Conservation (phyloP, 768 basidiomycete genomes). For the Tulasnella sp. region DNA sequence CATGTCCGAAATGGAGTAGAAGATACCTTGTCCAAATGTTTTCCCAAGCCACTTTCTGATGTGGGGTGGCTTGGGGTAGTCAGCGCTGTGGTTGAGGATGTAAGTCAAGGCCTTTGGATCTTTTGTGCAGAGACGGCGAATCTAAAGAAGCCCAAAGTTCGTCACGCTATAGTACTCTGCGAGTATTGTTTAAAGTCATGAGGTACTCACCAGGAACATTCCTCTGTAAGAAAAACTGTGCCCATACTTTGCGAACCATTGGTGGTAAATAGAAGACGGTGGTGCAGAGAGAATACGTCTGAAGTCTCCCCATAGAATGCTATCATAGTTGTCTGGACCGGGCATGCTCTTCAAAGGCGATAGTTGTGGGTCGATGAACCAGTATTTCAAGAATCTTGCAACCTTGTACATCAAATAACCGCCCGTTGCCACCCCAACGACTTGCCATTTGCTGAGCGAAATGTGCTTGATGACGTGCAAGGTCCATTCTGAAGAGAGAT, state of each 20-base stretch:
- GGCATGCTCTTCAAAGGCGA: constrained; percentile 9
- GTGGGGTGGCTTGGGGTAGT: constrained; percentile 17
- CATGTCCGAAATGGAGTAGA: no score
- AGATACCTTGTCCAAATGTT: constrained; percentile 13
- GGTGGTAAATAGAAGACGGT: constrained; percentile 39
- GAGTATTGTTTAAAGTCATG: neutral
- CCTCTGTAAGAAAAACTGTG: constrained; percentile 44
- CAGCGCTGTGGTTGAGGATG: constrained; percentile 10
- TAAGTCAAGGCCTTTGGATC: constrained; percentile 18
- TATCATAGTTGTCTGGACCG: neutral
- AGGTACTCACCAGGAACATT: constrained; percentile 34
- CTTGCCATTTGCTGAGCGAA: neutral
- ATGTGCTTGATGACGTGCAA: neutral
- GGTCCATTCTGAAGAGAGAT: neutral
- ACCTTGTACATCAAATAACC: neutral
- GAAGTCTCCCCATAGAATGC: constrained; percentile 47
- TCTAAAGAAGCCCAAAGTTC: neutral
- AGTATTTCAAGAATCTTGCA: neutral
- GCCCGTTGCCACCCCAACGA: neutral
- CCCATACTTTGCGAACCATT: constrained; percentile 52
- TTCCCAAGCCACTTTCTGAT: neutral
- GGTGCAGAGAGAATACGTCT: constrained; percentile 41
- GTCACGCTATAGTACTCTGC: no score
- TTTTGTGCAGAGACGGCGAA: constrained; percentile 8
- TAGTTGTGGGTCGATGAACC: constrained; percentile 8